Percentiles rank a stretch among this genome's conserved stretches.
Evolutionary conservation across 2,329 filamentous ascomycete genomes (phyloP).

Genomic region (Aspergillus latus): DNA sequence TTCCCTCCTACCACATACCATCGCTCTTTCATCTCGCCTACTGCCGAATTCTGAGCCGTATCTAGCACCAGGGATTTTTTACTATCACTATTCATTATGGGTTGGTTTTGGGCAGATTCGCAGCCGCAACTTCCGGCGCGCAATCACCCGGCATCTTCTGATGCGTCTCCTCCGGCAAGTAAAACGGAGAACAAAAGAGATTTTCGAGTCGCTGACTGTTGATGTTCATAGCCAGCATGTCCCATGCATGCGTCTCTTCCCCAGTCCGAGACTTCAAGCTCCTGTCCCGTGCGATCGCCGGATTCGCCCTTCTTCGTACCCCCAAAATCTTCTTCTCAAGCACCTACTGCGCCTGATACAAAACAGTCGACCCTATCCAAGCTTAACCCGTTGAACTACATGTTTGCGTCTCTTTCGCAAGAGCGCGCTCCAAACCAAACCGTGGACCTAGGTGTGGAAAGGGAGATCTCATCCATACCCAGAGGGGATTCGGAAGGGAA

Average conservation of each 20-base stretch:
- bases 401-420: slow-evolving; percentile 86
- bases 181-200: background rate
- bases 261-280: slow-evolving; percentile 30
- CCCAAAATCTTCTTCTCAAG: slow-evolving; percentile 33
- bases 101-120: slow-evolving; percentile 69
- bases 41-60: background rate
- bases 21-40: background rate
- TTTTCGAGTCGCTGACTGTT: slow-evolving; percentile 19
- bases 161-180: slow-evolving; percentile 57
- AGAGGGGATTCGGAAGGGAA: slow-evolving; percentile 70
- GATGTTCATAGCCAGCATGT: slow-evolving; percentile 59
- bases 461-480: slow-evolving; percentile 89
- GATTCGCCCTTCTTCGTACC: slow-evolving; percentile 49
- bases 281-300: slow-evolving; percentile 51
- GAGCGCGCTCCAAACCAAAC: slow-evolving; percentile 71
- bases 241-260: slow-evolving; percentile 62
- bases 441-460: slow-evolving; percentile 70
- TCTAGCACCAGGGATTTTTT: slow-evolving; percentile 8
- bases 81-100: slow-evolving; percentile 48
- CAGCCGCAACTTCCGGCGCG: slow-evolving; percentile 45
- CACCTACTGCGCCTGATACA: slow-evolving; percentile 25
- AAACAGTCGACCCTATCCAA: slow-evolving; percentile 60
- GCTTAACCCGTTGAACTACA: slow-evolving; percentile 85
- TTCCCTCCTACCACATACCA: background rate
- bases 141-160: slow-evolving; percentile 49